Conservation (phyloP, 352 stramenopile genomes). For the Phytophthora citricola region DNA sequence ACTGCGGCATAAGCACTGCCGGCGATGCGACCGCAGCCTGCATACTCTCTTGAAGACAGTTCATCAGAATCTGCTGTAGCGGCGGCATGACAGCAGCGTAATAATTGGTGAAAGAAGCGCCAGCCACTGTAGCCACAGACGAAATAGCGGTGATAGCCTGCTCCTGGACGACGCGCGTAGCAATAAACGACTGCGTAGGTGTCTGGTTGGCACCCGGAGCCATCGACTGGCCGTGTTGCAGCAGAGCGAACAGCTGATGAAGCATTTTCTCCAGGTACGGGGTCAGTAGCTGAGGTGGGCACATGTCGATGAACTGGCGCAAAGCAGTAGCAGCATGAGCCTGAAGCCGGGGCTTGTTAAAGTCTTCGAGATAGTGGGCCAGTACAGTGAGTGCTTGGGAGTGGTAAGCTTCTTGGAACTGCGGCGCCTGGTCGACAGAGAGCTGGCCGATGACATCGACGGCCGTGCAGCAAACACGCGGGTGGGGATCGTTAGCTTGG, state of each 20-base stretch:
- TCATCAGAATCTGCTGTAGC: conserved; percentile 73
- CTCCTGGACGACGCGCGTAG: conserved; percentile 73
- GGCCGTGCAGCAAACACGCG: conserved; percentile 83
- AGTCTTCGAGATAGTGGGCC: conserved; percentile 71
- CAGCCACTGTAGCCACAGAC: conserved; percentile 74
- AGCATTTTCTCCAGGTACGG: conserved; percentile 83
- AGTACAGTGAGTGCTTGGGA: conserved; percentile 66
- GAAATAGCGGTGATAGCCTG: conserved; percentile 85
- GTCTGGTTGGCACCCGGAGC: conserved; percentile 17
- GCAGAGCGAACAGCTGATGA: conserved; percentile 66
- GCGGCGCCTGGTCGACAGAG: conserved; percentile 77
- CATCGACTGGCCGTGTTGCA: conserved; percentile 48
- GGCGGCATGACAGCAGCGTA: conserved; percentile 78
- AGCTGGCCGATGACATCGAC: conserved; percentile 88
- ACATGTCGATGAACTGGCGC: conserved; percentile 89
- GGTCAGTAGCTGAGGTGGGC: conserved; percentile 60
- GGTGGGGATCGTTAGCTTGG: conserved; percentile 72
- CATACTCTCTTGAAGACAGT: conserved; percentile 68
- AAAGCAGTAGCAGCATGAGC: conserved; percentile 78
- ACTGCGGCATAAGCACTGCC: conserved; percentile 34
- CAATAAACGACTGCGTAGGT: conserved; percentile 27
- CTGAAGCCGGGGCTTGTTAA: conserved; percentile 66
- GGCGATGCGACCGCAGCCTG: conserved; percentile 23
- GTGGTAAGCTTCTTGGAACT: conserved; percentile 85
- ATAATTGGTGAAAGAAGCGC: conserved; percentile 71